Evolutionary conservation across 148 eudicot species (phyloP), one percentile per base, ranked within the genome.

Genomic region (Cornus controversa): DNA sequence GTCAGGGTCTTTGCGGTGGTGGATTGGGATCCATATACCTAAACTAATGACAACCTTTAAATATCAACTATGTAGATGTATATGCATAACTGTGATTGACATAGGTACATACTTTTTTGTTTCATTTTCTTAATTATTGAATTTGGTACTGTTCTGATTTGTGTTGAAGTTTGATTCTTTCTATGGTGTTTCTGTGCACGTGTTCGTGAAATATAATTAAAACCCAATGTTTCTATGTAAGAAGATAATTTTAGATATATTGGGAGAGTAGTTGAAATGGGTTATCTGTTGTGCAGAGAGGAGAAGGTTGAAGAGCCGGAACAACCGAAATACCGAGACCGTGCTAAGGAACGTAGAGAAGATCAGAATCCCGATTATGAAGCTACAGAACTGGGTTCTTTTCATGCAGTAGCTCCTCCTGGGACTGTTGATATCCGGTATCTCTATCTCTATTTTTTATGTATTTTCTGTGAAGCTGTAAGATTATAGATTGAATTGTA

Each of bases 401-500:
- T 95, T 74, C 98, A 95, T 86, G 98, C 98, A 14, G 98, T 95
- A 69, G 98, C 98, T 75, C 98, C 98, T 76, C 98, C 98, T 16
- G 98, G 98, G 67, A 80, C 80, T 69, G 88, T 84, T 63, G 97
- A 93, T 80, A 81, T 91, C 82, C 89, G 81, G 98, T 95, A 22
- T 18, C 8, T 60, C 6, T 7, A 60, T 18, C 64, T 60, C 7
- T 54, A 16, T 54, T 60, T 20, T 60, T 4, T 60, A n/a, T 60
- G n/a, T n/a, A n/a, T 20, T 60, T 60, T 60, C 25, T 2, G 26
- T 66, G 66, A n/a, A 26, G 9, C 6, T 50, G 5, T 23, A 36
- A 34, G 53, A 8, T 8, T n/a, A 28, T 70, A 1, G 22, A 28
- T 42, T 37, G 26, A 37, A 8, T 0, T 62, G 42, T 72, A 40